Evolutionary conservation across 768 basidiomycete genomes (phyloP).

Genomic region (Postia placenta): DNA sequence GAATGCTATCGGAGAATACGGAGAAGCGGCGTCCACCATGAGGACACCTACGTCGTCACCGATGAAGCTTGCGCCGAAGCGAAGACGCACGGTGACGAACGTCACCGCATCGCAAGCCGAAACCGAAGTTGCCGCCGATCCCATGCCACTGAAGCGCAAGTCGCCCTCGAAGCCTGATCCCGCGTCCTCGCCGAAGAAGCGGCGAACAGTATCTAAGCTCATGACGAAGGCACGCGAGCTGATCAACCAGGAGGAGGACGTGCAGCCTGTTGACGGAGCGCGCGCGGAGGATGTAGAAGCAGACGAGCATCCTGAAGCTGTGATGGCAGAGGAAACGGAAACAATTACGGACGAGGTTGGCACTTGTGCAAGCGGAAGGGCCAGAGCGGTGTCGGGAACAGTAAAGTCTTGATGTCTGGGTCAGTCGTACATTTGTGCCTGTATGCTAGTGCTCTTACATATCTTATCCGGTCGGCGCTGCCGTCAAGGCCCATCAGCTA

Average conservation of each 20-base stretch:
- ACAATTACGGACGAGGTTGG: too few relatives aligned
- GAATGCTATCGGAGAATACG: background rate
- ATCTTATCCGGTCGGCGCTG: too few relatives aligned
- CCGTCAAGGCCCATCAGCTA: too few relatives aligned
- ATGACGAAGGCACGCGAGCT: background rate
- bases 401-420: too few relatives aligned
- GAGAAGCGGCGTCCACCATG: background rate
- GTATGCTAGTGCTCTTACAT: too few relatives aligned
- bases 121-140: background rate
- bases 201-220: background rate
- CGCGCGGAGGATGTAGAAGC: slow-evolving; percentile 7
- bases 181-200: background rate
- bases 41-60: background rate
- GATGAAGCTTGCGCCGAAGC: background rate
- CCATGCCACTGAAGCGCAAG: background rate
- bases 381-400: too few relatives aligned
- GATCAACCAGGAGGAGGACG: slow-evolving; percentile 12
- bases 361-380: too few relatives aligned
- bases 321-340: too few relatives aligned
- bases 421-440: too few relatives aligned
- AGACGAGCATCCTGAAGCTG: slow-evolving; percentile 15
- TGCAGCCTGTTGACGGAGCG: slow-evolving; percentile 11
- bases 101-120: background rate
- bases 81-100: slow-evolving; percentile 1
- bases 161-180: background rate